phyloP scores from a whole-genome alignment of 176 grass and related monocot species.

The Aechmea fasciata region DNA sequence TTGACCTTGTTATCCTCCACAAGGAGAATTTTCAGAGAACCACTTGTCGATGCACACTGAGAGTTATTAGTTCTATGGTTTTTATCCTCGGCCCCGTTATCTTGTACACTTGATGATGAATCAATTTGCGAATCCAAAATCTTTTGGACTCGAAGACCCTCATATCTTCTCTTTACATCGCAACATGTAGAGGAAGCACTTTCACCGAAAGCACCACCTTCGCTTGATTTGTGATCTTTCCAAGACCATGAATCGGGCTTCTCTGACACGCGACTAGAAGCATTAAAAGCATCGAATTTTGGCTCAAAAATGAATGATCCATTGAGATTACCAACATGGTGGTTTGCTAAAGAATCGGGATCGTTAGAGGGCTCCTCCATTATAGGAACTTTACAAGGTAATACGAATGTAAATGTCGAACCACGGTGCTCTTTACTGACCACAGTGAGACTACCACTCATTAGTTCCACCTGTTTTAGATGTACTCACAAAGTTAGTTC shows the following conservation, averaged over 20 bases:
- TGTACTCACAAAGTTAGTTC: constrained; percentile 17
- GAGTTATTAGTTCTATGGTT: constrained; percentile 27
- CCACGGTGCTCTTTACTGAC: constrained; percentile 66
- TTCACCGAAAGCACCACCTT: constrained; percentile 21
- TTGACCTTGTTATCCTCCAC: constrained; percentile 93
- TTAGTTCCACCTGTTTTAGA: constrained; percentile 70
- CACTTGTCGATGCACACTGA: constrained; percentile 27
- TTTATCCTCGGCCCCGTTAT: constrained; percentile 19
- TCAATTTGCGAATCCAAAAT: constrained; percentile 37
- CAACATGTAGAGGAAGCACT: constrained; percentile 14
- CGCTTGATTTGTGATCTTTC: constrained; percentile 26
- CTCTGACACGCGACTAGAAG: constrained; percentile 23
- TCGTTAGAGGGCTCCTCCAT: constrained; percentile 61
- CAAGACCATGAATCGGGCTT: constrained; percentile 10
- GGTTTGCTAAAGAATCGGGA: constrained; percentile 18
- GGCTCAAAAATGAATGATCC: constrained; percentile 78
- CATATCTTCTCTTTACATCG: constrained; percentile 22
- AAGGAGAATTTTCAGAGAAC: constrained; percentile 55
- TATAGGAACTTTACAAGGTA: constrained; percentile 68
- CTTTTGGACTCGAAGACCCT: constrained; percentile 29
- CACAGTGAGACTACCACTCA: constrained; percentile 69
- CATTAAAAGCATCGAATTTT: constrained; percentile 28
- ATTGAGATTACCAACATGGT: constrained; percentile 38
- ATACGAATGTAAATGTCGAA: constrained; percentile 70
- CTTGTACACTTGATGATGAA: constrained; percentile 26